phyloP scores from a whole-genome alignment of 1,284 basidiomycete species.

The Ganoderma leucocontextum region DNA sequence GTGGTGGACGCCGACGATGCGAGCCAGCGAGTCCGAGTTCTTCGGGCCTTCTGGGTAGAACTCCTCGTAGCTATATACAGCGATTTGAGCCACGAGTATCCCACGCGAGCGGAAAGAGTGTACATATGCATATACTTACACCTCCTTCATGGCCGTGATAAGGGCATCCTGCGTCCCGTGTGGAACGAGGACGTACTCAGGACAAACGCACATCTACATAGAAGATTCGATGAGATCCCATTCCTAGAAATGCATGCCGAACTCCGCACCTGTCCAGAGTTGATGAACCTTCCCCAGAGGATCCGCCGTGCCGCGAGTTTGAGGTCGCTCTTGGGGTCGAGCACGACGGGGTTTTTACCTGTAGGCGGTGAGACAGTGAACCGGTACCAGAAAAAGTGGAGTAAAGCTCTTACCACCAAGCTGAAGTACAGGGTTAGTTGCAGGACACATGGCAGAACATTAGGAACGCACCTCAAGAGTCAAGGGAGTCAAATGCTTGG shows the following conservation, averaged over 20 bases:
- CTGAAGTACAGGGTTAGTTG: slow-evolving; percentile 6
- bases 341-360: slow-evolving; percentile 88
- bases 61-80: slow-evolving; percentile 52
- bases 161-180: slow-evolving; percentile 69
- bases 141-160: slow-evolving; percentile 66
- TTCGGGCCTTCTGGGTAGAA: slow-evolving; percentile 62
- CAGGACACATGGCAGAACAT: not conserved
- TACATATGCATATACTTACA: slow-evolving; percentile 49
- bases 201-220: slow-evolving; percentile 57
- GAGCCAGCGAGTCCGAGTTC: slow-evolving; percentile 52
- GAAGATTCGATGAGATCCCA: no score
- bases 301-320: slow-evolving; percentile 66
- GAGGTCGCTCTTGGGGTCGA: slow-evolving; percentile 75
- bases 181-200: slow-evolving; percentile 84
- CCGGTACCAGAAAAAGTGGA: no score
- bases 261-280: slow-evolving; percentile 71
- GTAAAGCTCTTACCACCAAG: slow-evolving; percentile 25
- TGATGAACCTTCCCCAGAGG: slow-evolving; percentile 83
- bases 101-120: not conserved
- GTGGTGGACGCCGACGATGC: slow-evolving; percentile 61
- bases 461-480: slow-evolving; percentile 69
- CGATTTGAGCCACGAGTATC: not conserved
- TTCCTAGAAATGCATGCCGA: no score
- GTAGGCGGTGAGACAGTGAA: slow-evolving; percentile 36
- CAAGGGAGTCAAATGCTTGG: slow-evolving; percentile 87